phyloP scores from a whole-genome alignment of 1,139 yeast genomes.

The Protomyces lactucae-debilis region DNA sequence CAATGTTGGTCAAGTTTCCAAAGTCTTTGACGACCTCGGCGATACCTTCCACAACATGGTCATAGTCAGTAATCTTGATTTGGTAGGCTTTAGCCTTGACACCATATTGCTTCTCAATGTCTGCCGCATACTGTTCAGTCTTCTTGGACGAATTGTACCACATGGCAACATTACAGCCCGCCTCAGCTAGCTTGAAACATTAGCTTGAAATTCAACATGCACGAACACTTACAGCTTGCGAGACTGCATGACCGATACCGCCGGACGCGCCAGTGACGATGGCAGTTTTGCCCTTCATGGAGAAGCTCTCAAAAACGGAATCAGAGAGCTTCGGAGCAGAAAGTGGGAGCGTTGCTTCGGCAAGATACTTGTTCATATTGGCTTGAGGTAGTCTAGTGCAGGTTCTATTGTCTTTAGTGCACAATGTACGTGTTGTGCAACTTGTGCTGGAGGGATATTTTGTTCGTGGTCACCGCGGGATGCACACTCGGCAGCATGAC shows the following conservation, averaged over 20 bases:
- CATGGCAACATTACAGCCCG: constrained; percentile 83
- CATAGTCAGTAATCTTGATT: constrained; percentile 59
- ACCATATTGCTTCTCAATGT: constrained; percentile 56
- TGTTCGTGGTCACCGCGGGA: too few relatives aligned
- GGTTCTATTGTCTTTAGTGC: too few relatives aligned
- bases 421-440: too few relatives aligned
- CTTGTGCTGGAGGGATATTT: too few relatives aligned
- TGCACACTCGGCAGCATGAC: too few relatives aligned
- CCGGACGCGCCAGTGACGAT: constrained; percentile 83
- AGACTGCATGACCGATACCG: constrained; percentile 42
- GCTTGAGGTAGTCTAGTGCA: background rate
- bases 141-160: constrained; percentile 55
- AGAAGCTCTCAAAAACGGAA: constrained; percentile 37
- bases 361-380: background rate
- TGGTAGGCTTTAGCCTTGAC: constrained; percentile 67
- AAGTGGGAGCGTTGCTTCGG: background rate
- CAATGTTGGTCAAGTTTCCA: constrained; percentile 73
- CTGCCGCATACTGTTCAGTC: constrained; percentile 56
- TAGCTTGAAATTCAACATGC: background rate
- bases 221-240: background rate
- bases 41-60: constrained; percentile 49
- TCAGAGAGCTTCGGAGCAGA: background rate
- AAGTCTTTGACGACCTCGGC: constrained; percentile 62
- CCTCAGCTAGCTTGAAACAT: constrained; percentile 55
- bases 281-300: constrained; percentile 75